Conservation (phyloP, 208 protist genomes). For the Leptomonas pyrrhocoris region DNA sequence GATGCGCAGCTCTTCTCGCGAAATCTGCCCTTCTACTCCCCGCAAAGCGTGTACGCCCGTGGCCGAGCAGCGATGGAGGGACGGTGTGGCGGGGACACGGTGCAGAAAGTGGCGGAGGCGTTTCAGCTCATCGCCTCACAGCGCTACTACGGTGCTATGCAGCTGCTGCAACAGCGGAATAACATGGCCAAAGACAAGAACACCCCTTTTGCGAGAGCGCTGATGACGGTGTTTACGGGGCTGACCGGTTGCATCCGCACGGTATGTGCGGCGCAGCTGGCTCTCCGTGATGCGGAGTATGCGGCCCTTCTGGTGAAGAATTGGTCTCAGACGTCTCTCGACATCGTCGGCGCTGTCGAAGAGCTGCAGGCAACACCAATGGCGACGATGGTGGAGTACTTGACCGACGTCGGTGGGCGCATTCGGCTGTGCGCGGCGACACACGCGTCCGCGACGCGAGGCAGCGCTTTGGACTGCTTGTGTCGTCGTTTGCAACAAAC, state of each 20-base stretch:
- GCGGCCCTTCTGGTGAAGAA: background rate
- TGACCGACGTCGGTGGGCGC: too few species aligned
- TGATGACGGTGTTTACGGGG: background rate
- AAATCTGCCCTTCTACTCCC: too few species aligned
- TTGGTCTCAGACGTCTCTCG: background rate
- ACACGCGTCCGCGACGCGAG: too few species aligned
- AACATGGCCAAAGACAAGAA: background rate
- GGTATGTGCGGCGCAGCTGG: background rate
- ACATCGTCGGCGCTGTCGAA: background rate
- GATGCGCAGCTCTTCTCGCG: constrained; percentile 7
- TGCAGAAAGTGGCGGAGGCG: background rate
- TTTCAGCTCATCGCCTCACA: background rate
- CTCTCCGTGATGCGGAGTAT: background rate
- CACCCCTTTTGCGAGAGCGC: background rate
- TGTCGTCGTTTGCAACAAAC: too few species aligned
- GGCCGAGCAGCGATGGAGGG: too few species aligned
- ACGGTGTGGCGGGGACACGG: background rate
- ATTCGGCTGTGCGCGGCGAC: too few species aligned
- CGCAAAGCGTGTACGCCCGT: too few species aligned
- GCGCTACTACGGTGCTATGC: background rate
- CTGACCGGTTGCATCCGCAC: background rate
- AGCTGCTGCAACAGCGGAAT: background rate
- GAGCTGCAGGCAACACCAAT: too few species aligned
- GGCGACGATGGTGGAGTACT: too few species aligned
- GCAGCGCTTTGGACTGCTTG: too few species aligned